Percentiles rank a stretch among this genome's conserved stretches.
These are phyloP conservation scores for Flaveria ramosissima DNA, from an alignment of 129 eudicot species.

Conservation along the genomic window DNA sequence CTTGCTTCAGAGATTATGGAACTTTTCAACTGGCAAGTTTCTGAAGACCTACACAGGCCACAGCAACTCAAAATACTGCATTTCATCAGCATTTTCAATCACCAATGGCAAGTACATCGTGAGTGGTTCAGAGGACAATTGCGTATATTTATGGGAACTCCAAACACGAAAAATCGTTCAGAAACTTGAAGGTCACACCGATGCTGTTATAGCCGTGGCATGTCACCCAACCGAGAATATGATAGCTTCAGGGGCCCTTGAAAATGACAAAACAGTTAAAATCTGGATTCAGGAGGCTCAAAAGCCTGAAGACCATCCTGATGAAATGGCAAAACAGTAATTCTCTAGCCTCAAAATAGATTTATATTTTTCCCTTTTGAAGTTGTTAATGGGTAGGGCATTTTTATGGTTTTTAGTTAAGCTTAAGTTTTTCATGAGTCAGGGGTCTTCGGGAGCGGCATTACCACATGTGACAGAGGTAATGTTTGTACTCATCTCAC, in stretches of 20 bases:
- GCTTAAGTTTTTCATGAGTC: neutral
- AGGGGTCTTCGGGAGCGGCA: no score
- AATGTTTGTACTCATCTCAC: no score
- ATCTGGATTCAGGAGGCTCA: constrained; percentile 71
- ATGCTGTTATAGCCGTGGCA: constrained; percentile 71
- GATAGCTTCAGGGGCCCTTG: constrained; percentile 86
- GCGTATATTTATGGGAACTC: constrained; percentile 91
- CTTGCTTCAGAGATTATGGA: constrained; percentile 80
- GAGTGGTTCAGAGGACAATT: constrained; percentile 92
- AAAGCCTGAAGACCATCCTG: constrained; percentile 16
- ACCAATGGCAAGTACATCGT: constrained; percentile 91
- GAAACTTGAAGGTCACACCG: constrained; percentile 91
- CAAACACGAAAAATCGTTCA: constrained; percentile 81
- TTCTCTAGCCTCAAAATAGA: neutral
- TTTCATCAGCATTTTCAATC: constrained; percentile 75
- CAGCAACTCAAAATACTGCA: constrained; percentile 78
- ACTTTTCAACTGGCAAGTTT: constrained; percentile 76
- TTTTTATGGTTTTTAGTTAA: constrained; percentile 20
- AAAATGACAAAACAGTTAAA: constrained; percentile 75
- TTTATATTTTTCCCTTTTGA: neutral
- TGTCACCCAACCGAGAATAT: constrained; percentile 83
- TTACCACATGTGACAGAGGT: no score
- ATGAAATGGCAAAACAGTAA: constrained; percentile 33
- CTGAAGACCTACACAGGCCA: constrained; percentile 89
- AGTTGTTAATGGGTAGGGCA: constrained; percentile 15